Evolutionary conservation across 345 rosid species (phyloP).

Genomic region (Heritiera littoralis): DNA sequence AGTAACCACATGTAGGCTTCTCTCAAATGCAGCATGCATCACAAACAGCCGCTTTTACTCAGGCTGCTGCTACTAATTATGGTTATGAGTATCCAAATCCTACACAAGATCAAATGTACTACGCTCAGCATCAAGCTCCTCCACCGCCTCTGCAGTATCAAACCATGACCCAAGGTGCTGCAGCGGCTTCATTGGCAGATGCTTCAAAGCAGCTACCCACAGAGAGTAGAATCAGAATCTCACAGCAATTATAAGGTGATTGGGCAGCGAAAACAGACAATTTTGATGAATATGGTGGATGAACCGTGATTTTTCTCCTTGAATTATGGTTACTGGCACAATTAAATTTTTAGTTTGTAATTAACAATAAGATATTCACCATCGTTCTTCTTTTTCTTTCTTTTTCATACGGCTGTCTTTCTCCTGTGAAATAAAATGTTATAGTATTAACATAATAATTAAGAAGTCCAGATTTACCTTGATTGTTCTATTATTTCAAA

Average conservation of each 20-base stretch:
- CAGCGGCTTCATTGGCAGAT: slow-evolving; percentile 51
- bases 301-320: slow-evolving; percentile 6
- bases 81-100: slow-evolving; percentile 46
- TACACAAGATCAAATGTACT: slow-evolving; percentile 54
- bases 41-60: slow-evolving; percentile 30
- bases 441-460: background rate
- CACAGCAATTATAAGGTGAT: slow-evolving; percentile 38
- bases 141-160: slow-evolving; percentile 62
- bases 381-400: slow-evolving; percentile 1
- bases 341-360: slow-evolving; percentile 4
- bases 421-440: background rate
- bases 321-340: slow-evolving; percentile 8
- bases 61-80: slow-evolving; percentile 36
- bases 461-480: background rate
- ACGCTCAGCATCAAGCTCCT: slow-evolving; percentile 44
- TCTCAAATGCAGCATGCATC: slow-evolving; percentile 49
- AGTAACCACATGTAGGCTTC: slow-evolving; percentile 56
- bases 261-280: background rate
- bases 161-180: slow-evolving; percentile 61
- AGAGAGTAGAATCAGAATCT: slow-evolving; percentile 30
- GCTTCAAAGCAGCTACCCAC: slow-evolving; percentile 53
- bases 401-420: background rate
- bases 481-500: slow-evolving; percentile 1
- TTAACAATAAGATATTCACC: background rate
- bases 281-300: background rate